phyloP scores from a whole-genome alignment of 306 rosid species.

The Cicer pinnatifidum region DNA sequence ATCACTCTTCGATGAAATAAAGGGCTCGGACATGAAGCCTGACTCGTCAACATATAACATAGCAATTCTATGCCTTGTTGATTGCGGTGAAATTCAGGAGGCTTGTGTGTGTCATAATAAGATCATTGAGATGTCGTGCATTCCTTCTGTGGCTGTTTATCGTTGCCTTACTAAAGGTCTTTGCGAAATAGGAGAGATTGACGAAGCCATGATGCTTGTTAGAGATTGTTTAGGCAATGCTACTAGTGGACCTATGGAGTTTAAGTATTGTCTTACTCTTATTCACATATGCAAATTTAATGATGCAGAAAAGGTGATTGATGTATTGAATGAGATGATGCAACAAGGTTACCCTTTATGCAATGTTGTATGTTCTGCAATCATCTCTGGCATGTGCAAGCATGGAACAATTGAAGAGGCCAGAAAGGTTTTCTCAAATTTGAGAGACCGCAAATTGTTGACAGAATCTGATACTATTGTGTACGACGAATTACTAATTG shows the following conservation, averaged over 20 bases:
- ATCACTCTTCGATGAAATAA: constrained; percentile 66
- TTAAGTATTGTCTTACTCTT: constrained; percentile 72
- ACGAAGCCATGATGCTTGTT: constrained; percentile 74
- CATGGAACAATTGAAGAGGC: constrained; percentile 80
- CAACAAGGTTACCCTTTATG: constrained; percentile 64
- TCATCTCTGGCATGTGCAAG: constrained; percentile 77
- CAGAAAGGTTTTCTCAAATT: constrained; percentile 63
- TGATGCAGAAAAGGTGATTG: constrained; percentile 61
- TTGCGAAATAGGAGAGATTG: constrained; percentile 71
- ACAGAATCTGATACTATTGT: constrained; percentile 68
- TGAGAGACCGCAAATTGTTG: constrained; percentile 59
- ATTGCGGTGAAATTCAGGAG: constrained; percentile 58
- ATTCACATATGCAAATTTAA: constrained; percentile 63
- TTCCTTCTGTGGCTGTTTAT: constrained; percentile 72
- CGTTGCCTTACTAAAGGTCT: constrained; percentile 66
- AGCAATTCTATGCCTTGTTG: constrained; percentile 60
- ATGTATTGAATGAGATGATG: constrained; percentile 70
- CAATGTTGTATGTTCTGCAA: constrained; percentile 55
- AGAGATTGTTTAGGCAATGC: constrained; percentile 69
- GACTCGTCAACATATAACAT: constrained; percentile 55
- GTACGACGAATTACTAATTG: constrained; percentile 73
- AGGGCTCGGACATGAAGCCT: constrained; percentile 50
- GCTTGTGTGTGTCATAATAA: constrained; percentile 73
- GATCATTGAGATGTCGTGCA: constrained; percentile 66
- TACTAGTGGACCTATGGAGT: constrained; percentile 68